These are phyloP conservation scores for Bipolaris gigantea DNA, from an alignment of 2,329 filamentous ascomycete species.

Conservation along the genomic window DNA sequence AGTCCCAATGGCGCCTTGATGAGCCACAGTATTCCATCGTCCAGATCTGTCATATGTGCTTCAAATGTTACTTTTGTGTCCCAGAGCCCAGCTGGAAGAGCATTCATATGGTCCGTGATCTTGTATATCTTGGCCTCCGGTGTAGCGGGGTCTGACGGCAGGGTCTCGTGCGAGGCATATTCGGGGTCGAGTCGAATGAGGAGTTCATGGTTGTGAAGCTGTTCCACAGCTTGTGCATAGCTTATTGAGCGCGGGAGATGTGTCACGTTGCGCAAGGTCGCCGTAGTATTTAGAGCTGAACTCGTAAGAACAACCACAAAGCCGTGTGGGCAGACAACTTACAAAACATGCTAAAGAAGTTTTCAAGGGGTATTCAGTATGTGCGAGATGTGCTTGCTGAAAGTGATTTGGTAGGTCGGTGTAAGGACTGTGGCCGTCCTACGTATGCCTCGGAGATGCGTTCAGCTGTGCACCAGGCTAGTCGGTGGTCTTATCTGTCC, in stretches of 20 bases:
- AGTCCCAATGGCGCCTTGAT: constrained; percentile 43
- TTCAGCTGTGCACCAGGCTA: neutral
- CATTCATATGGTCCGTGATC: constrained; percentile 44
- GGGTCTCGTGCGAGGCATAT: constrained; percentile 35
- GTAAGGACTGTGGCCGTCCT: neutral
- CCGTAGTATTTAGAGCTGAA: constrained; percentile 38
- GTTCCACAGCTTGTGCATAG: constrained; percentile 6
- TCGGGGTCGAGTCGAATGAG: constrained; percentile 45
- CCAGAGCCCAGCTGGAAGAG: constrained; percentile 42
- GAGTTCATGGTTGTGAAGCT: constrained; percentile 42
- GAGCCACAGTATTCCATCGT: constrained; percentile 40
- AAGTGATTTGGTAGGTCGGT: neutral
- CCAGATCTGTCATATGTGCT: constrained; percentile 37
- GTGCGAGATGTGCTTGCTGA: neutral
- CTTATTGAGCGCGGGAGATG: constrained; percentile 33
- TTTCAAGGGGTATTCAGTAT: neutral
- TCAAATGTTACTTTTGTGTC: constrained; percentile 42
- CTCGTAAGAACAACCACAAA: neutral
- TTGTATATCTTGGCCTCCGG: constrained; percentile 41
- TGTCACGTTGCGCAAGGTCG: constrained; percentile 39
- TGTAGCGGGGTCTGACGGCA: constrained; percentile 22
- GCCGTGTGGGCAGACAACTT: constrained; percentile 2
- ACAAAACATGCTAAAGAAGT: constrained; percentile 34
- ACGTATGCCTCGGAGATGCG: neutral
- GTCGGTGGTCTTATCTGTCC: neutral